Percentiles rank a stretch among this genome's conserved stretches.
Conservation (phyloP, 148 eudicot species). For the Oxyria digyna region DNA sequence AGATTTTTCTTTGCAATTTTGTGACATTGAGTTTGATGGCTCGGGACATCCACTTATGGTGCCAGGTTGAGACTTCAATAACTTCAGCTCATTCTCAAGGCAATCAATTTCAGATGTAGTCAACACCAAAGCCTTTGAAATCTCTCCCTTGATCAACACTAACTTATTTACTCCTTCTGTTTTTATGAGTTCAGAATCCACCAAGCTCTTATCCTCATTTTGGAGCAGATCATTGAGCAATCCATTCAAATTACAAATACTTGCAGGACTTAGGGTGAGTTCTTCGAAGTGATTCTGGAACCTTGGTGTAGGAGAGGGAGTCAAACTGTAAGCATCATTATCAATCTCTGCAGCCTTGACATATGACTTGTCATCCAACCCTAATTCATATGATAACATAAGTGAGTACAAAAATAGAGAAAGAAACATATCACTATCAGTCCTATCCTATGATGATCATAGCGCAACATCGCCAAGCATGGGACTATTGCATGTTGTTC, state of each 20-base stretch:
- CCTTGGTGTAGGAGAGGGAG: constrained; percentile 29
- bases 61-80: constrained; percentile 21
- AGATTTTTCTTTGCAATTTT: constrained; percentile 21
- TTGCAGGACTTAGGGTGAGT: constrained; percentile 32
- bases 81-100: constrained; percentile 71
- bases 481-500: neutral
- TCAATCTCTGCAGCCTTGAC: constrained; percentile 24
- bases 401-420: neutral
- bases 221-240: constrained; percentile 43
- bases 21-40: constrained; percentile 25
- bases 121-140: constrained; percentile 51
- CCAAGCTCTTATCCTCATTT: constrained; percentile 26
- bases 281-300: constrained; percentile 34
- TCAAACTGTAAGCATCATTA: constrained; percentile 31
- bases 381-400: constrained; percentile 24
- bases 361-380: constrained; percentile 44
- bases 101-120: constrained; percentile 80
- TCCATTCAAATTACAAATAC: constrained; percentile 35
- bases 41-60: constrained; percentile 17
- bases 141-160: constrained; percentile 42
- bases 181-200: constrained; percentile 37
- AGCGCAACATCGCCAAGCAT: neutral
- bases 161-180: constrained; percentile 51
- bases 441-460: neutral
- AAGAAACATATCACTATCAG: neutral